Evolutionary conservation across 2,329 filamentous ascomycete species (phyloP).

Genomic region (Didymella glomerata): DNA sequence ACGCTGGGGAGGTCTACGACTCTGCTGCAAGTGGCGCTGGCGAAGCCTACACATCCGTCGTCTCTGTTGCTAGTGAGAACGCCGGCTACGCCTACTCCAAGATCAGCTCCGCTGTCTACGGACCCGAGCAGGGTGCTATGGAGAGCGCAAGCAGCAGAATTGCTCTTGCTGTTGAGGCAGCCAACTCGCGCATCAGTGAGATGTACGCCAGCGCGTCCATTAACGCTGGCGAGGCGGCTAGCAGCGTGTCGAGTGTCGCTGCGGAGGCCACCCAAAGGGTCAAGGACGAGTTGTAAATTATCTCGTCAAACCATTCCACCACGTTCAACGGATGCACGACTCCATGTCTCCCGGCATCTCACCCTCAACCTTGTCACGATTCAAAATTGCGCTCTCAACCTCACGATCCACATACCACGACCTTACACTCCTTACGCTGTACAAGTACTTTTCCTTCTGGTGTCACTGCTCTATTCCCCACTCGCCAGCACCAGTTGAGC

Average conservation of each 20-base stretch:
- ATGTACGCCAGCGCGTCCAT: slow-evolving; percentile 49
- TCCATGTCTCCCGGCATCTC: slow-evolving; percentile 1
- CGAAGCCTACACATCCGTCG: slow-evolving; percentile 56
- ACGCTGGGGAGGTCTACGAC: slow-evolving; percentile 56
- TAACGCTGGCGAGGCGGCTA: slow-evolving; percentile 58
- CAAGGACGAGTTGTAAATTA: slow-evolving; percentile 62
- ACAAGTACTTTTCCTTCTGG: slow-evolving; percentile 14
- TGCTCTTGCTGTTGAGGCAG: slow-evolving; percentile 54
- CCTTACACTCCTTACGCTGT: slow-evolving; percentile 24
- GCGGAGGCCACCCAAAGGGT: slow-evolving; percentile 54
- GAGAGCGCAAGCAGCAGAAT: slow-evolving; percentile 56
- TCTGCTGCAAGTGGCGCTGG: slow-evolving; percentile 43
- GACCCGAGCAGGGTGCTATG: slow-evolving; percentile 57
- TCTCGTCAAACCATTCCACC: background rate
- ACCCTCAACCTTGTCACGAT: background rate
- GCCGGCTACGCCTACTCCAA: slow-evolving; percentile 43
- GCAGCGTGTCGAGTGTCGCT: slow-evolving; percentile 51
- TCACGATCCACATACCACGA: slow-evolving; percentile 11
- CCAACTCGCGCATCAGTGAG: slow-evolving; percentile 53
- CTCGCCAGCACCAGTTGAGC: slow-evolving; percentile 5
- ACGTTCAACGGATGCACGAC: slow-evolving; percentile 1
- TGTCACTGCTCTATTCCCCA: slow-evolving; percentile 17
- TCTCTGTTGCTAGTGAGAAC: slow-evolving; percentile 57
- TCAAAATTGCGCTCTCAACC: slow-evolving; percentile 12
- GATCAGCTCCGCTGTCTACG: slow-evolving; percentile 58